Evolutionary conservation across 177 flowering plant genomes (phyloP).

Genomic region (Telopea speciosissima): DNA sequence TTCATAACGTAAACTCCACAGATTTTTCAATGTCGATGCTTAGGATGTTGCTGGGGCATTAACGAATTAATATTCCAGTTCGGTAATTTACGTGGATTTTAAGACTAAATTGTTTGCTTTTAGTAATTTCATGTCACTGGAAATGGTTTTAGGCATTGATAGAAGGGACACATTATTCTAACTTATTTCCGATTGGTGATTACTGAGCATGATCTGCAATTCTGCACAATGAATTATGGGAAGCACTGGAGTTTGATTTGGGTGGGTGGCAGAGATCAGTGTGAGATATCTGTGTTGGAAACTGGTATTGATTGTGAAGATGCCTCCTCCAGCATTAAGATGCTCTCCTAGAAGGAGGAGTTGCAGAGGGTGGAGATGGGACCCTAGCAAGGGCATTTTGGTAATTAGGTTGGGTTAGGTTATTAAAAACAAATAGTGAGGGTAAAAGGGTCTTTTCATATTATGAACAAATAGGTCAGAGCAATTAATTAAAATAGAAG

Average conservation of each 20-base stretch:
- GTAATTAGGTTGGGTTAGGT: no score
- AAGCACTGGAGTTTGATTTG: slow-evolving; percentile 11
- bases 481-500: no score
- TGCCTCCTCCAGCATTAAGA: slow-evolving; percentile 85
- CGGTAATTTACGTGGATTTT: neutral
- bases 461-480: no score
- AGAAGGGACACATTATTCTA: neutral
- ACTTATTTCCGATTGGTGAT: neutral
- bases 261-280: slow-evolving; percentile 10
- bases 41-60: neutral
- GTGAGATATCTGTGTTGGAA: slow-evolving; percentile 12
- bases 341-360: slow-evolving; percentile 61
- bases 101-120: neutral
- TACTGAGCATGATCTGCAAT: slow-evolving; percentile 1
- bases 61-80: neutral
- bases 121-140: no score
- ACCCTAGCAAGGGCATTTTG: no score
- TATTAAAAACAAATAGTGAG: no score
- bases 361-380: no score
- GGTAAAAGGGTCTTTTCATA: no score
- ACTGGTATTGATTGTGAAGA: slow-evolving; percentile 22
- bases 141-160: no score
- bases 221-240: neutral
- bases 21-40: neutral
- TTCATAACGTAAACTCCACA: neutral